Conservation (phyloP, 2,329 filamentous ascomycete species). For the Aspergillus viridinutans region DNA sequence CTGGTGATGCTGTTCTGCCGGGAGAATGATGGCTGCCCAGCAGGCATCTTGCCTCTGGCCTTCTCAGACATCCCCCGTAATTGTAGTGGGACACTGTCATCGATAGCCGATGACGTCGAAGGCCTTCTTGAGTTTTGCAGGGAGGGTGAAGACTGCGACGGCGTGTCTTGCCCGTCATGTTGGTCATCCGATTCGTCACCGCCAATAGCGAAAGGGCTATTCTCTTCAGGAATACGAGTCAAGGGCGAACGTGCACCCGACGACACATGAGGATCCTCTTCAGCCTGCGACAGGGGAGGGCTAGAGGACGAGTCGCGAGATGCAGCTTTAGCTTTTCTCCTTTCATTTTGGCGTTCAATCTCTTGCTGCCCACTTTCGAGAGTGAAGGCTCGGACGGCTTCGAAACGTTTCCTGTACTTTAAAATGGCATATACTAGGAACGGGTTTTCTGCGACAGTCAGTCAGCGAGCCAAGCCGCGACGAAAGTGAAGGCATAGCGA, state of each 20-base stretch:
- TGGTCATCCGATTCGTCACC: constrained; percentile 66
- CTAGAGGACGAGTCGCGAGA: constrained; percentile 36
- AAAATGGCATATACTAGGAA: constrained; percentile 76
- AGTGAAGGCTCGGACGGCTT: constrained; percentile 80
- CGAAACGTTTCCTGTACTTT: constrained; percentile 75
- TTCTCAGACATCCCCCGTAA: constrained; percentile 95
- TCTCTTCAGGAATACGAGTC: constrained; percentile 70
- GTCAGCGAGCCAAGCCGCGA: constrained; percentile 1
- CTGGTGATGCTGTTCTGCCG: constrained; percentile 86
- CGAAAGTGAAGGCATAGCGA: not conserved
- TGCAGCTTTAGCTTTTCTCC: constrained; percentile 58
- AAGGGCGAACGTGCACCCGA: constrained; percentile 56
- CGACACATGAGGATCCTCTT: constrained; percentile 35
- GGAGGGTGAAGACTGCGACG: constrained; percentile 54
- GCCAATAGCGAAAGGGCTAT: constrained; percentile 80
- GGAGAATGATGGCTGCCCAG: constrained; percentile 75
- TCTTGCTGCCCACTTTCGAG: constrained; percentile 89
- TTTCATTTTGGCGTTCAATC: constrained; percentile 72
- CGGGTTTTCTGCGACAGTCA: constrained; percentile 61
- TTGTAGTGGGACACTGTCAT: constrained; percentile 78
- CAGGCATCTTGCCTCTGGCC: constrained; percentile 91
- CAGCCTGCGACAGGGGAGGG: constrained; percentile 35
- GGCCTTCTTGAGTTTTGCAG: constrained; percentile 57
- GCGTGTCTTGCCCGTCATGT: constrained; percentile 57
- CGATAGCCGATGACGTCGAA: constrained; percentile 63